A percentile compares a stretch with the other conserved stretches of the same genome.
These are phyloP conservation scores for Acacia crassicarpa DNA, from an alignment of 306 rosid species.

Conservation along the genomic window DNA sequence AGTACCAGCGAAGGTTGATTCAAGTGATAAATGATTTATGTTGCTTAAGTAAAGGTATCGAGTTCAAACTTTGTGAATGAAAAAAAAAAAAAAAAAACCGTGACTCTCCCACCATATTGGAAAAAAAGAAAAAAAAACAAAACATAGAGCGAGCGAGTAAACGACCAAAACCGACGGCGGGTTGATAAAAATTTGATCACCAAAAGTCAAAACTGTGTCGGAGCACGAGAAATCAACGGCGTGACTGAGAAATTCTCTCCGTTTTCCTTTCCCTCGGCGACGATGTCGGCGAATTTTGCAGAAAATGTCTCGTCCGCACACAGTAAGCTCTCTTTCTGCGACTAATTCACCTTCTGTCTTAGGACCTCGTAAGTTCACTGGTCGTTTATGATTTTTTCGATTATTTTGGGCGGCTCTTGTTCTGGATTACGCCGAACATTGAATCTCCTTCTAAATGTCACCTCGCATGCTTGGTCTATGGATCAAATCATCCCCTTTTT, in stretches of 20 bases:
- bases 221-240: neutral
- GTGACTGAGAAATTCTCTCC: neutral
- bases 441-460: neutral
- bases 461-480: neutral
- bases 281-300: neutral
- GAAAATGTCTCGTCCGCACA: constrained; percentile 36
- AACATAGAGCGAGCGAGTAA: neutral
- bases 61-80: too few relatives aligned
- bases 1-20: too few relatives aligned
- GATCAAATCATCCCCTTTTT: neutral
- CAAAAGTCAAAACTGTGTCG: neutral
- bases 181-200: neutral
- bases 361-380: constrained; percentile 14
- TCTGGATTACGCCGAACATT: neutral
- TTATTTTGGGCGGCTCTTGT: neutral
- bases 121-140: too few relatives aligned
- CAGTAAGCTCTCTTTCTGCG: constrained; percentile 24
- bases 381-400: neutral
- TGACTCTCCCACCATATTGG: too few relatives aligned
- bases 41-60: too few relatives aligned
- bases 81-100: too few relatives aligned
- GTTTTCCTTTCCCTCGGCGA: constrained; percentile 11
- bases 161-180: neutral
- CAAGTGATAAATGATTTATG: too few relatives aligned
- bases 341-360: neutral